Conservation (phyloP, 306 rosid genomes). For the Prunus kanzakura region DNA sequence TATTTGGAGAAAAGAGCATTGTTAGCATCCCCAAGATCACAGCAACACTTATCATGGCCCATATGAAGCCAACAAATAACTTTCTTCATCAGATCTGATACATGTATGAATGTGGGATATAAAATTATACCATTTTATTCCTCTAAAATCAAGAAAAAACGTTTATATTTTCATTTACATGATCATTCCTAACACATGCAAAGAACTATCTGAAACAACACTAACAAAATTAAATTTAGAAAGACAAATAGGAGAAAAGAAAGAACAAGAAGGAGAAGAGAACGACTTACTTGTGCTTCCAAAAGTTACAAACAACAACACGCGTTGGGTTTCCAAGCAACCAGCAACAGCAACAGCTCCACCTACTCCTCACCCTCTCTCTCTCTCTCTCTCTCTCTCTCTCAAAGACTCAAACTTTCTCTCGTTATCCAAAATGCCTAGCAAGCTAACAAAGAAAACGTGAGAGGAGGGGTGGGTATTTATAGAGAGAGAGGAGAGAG, state of each 20-base stretch:
- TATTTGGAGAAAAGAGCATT: background rate
- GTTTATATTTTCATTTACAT: background rate
- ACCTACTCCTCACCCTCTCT: constrained; percentile 19
- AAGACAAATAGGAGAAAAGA: background rate
- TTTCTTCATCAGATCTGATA: constrained; percentile 45
- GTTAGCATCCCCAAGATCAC: background rate
- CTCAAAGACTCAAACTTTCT: background rate
- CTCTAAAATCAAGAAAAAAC: background rate
- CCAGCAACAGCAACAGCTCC: background rate
- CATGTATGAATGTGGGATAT: constrained; percentile 4
- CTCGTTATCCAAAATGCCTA: constrained; percentile 18
- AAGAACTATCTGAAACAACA: background rate
- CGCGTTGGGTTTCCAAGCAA: background rate
- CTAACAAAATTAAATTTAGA: background rate
- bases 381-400: constrained; percentile 26
- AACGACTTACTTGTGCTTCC: constrained; percentile 18
- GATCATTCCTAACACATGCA: background rate
- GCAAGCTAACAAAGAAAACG: constrained; percentile 20
- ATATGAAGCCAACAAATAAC: constrained; percentile 8
- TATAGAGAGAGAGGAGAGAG: constrained; percentile 29
- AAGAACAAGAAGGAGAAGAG: background rate
- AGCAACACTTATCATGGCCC: background rate
- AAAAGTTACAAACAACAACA: background rate
- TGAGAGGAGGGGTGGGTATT: constrained; percentile 23
- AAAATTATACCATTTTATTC: background rate